Conservation (phyloP, 192 early-diverging fungal species). For the Coemansia sp. region DNA sequence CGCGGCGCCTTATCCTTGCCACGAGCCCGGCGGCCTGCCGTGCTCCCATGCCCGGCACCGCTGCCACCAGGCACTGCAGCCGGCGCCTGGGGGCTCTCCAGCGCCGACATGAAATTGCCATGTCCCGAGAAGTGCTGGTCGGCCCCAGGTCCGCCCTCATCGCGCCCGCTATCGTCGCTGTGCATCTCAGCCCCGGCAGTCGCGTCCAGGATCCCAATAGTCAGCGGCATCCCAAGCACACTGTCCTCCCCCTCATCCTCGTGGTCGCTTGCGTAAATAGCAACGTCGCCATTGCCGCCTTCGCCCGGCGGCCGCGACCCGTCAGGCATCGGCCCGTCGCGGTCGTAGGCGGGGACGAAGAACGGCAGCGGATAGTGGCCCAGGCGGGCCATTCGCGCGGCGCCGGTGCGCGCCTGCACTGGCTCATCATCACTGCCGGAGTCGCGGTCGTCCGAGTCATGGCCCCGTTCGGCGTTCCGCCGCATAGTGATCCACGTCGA, state of each 20-base stretch:
- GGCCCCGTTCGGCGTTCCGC: constrained; percentile 1
- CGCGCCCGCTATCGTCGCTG: constrained; percentile 5
- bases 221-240: constrained; percentile 2
- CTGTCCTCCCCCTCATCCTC: constrained; percentile 13
- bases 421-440: not conserved
- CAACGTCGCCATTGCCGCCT: constrained; percentile 2
- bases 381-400: not conserved
- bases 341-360: not conserved
- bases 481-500: constrained; percentile 39
- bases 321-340: not conserved
- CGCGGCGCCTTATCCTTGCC: constrained; percentile 3
- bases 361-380: not conserved
- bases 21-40: not conserved
- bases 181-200: too few relatives aligned
- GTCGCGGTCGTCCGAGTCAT: not conserved
- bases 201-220: too few relatives aligned
- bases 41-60: not conserved
- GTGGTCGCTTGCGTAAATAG: constrained; percentile 2
- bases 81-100: too few relatives aligned
- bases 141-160: not conserved
- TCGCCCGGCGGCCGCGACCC: too few relatives aligned
- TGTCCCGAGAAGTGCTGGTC: constrained; percentile 6
- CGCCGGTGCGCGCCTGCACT: not conserved
- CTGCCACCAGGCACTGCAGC: not conserved
- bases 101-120: too few relatives aligned